phyloP scores from a whole-genome alignment of 441 rosid species.

The Corymbia calophylla region DNA sequence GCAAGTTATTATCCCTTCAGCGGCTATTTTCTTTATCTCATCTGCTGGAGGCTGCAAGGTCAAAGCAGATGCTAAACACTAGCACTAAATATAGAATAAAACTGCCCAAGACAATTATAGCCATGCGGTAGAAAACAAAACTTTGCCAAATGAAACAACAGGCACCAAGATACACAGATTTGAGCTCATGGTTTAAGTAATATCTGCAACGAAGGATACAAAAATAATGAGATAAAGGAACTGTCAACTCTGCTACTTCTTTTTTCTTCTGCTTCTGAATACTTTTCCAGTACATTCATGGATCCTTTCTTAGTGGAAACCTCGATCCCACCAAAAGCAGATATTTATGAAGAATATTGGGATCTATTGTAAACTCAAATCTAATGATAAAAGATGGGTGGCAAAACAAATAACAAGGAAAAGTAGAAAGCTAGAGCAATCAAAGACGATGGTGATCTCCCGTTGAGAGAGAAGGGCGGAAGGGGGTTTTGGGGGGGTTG shows the following conservation, averaged over 20 bases:
- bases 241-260: not conserved
- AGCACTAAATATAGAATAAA: slow-evolving; percentile 2
- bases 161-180: not conserved
- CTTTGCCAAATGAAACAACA: not conserved
- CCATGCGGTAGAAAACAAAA: not conserved
- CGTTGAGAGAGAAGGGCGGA: not conserved
- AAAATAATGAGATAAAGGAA: not conserved
- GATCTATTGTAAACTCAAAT: not conserved
- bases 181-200: not conserved
- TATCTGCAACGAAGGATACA: not conserved
- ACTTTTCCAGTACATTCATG: not conserved
- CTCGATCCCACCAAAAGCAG: not conserved
- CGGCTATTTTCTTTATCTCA: slow-evolving; percentile 78
- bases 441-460: not conserved
- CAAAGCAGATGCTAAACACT: not conserved
- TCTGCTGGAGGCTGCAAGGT: slow-evolving; percentile 71
- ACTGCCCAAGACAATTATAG: not conserved
- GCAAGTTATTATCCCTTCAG: slow-evolving; percentile 84
- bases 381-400: not conserved
- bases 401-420: not conserved
- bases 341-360: not conserved
- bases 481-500: not conserved
- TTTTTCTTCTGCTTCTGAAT: not conserved
- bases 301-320: not conserved
- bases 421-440: not conserved